phyloP scores from a whole-genome alignment of 768 basidiomycete species.

The Pisolithus marmoratus region DNA sequence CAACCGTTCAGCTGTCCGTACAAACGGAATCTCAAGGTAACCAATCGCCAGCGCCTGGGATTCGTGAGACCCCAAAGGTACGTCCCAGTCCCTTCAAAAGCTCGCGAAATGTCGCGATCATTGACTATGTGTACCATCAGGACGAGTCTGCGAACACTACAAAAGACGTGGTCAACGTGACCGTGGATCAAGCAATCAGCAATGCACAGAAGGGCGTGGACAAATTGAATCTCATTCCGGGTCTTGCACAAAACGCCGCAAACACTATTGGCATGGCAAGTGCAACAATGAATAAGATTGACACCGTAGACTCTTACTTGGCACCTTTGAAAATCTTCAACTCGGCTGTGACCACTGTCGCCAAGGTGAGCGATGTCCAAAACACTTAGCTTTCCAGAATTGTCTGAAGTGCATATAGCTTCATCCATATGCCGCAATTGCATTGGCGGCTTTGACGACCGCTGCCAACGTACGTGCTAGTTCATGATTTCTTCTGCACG shows the following conservation, averaged over 20 bases:
- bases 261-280: not conserved
- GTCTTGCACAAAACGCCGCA: not conserved
- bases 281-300: not conserved
- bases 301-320: not conserved
- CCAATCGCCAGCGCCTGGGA: not conserved
- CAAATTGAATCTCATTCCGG: not conserved
- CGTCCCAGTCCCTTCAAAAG: no score
- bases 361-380: not conserved
- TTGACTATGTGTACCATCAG: not conserved
- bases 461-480: constrained; percentile 1
- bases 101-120: not conserved
- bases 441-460: not conserved
- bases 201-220: not conserved
- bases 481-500: not conserved
- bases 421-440: constrained; percentile 4
- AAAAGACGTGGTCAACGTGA: not conserved
- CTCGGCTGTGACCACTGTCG: not conserved
- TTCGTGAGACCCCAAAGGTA: not conserved
- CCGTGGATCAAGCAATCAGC: not conserved
- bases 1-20: not conserved
- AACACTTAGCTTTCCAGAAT: not conserved
- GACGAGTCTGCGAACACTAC: not conserved
- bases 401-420: not conserved
- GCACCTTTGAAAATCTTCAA: not conserved
- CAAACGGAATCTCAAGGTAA: no score